These are phyloP conservation scores for Phytophthora meadii DNA, from an alignment of 352 stramenopile genomes.

Conservation along the genomic window DNA sequence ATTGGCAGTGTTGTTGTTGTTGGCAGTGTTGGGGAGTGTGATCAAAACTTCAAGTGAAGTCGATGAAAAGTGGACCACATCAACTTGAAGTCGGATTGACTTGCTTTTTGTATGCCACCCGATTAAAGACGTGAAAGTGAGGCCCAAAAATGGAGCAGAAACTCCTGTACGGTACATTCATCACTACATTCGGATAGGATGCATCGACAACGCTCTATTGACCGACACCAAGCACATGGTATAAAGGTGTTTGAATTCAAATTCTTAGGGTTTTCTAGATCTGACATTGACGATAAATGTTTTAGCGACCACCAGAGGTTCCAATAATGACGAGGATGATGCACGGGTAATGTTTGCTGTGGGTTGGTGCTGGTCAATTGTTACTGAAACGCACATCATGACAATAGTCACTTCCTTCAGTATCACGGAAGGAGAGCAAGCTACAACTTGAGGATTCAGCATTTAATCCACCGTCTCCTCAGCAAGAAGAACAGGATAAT, in stretches of 20 bases:
- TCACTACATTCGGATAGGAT: conserved; percentile 18
- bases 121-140: neutral
- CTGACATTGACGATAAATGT: conserved; percentile 5
- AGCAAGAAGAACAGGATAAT: conserved; percentile 37
- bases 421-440: conserved; percentile 31
- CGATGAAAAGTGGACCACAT: conserved; percentile 23
- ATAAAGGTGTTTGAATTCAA: neutral
- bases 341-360: conserved; percentile 15
- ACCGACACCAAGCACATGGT: conserved; percentile 15
- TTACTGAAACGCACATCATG: conserved; percentile 2
- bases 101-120: conserved; percentile 25
- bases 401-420: conserved; percentile 22
- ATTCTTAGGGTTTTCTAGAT: neutral
- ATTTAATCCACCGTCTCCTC: conserved; percentile 38
- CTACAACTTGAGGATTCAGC: conserved; percentile 61
- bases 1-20: no score
- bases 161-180: conserved; percentile 14
- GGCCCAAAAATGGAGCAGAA: conserved; percentile 23
- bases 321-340: conserved; percentile 23
- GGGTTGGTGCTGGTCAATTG: conserved; percentile 7
- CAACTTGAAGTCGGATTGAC: conserved; percentile 38
- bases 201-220: conserved; percentile 23
- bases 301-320: conserved; percentile 24
- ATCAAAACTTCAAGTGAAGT: conserved; percentile 38
- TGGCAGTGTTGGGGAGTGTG: no score